A percentile compares a stretch with the other conserved stretches of the same genome.
Conservation (phyloP, 257 asterid genomes). For the Thymus quinquecostatus region DNA sequence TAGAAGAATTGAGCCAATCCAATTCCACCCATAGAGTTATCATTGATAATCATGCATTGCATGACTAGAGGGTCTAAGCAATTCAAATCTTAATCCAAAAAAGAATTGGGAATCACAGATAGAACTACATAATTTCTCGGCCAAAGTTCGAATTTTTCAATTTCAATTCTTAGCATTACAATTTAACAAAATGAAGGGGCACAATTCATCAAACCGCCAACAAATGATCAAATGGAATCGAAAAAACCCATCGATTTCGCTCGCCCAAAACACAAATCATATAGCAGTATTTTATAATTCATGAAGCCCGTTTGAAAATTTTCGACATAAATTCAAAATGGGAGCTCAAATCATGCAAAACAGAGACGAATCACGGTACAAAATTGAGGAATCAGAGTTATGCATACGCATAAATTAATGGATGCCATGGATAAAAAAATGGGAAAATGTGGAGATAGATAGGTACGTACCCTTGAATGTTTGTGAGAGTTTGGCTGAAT, state of each 20-base stretch:
- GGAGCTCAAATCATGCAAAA: slow-evolving; percentile 32
- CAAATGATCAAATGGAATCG: slow-evolving; percentile 16
- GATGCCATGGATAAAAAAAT: background rate
- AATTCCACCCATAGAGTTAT: no score
- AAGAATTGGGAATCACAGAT: background rate
- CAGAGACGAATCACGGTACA: background rate
- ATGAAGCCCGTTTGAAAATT: slow-evolving; percentile 16
- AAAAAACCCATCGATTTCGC: background rate
- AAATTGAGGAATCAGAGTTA: slow-evolving; percentile 15
- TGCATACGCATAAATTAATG: background rate
- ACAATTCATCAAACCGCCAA: slow-evolving; percentile 20
- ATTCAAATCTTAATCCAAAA: background rate
- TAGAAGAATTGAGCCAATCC: background rate
- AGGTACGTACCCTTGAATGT: slow-evolving; percentile 80
- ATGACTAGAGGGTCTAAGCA: background rate
- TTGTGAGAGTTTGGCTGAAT: slow-evolving; percentile 88
- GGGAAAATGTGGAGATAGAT: background rate
- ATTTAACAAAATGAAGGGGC: background rate
- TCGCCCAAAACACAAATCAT: background rate
- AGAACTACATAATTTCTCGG: background rate
- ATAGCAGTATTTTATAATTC: background rate
- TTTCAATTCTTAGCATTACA: background rate
- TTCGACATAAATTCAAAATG: slow-evolving; percentile 4
- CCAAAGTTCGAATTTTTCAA: slow-evolving; percentile 13
- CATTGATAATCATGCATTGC: no score